A percentile compares a stretch with the other conserved stretches of the same genome.
Evolutionary conservation across 2,329 filamentous ascomycete species (phyloP).

Genomic region (Diaporthe ampelina): DNA sequence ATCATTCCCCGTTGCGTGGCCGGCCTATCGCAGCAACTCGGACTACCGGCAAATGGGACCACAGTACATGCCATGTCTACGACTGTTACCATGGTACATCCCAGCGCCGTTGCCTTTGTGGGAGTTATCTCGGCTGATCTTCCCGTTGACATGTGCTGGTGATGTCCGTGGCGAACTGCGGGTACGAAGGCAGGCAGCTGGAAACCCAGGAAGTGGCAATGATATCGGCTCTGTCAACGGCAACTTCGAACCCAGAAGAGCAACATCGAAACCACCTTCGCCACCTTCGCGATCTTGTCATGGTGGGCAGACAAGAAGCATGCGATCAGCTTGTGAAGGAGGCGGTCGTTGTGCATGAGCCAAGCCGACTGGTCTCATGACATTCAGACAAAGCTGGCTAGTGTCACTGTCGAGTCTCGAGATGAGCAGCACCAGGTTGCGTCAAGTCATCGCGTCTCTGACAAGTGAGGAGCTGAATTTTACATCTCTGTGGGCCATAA

Average conservation of each 20-base stretch:
- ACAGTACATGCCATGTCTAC: not conserved
- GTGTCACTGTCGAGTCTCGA: not conserved
- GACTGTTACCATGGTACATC: not conserved
- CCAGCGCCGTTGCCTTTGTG: not conserved
- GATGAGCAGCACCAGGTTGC: not conserved
- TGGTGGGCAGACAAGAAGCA: not conserved
- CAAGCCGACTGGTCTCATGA: slow-evolving; percentile 10
- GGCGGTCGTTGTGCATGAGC: not conserved
- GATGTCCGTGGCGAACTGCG: not conserved
- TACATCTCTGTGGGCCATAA: not conserved
- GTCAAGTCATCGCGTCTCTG: not conserved
- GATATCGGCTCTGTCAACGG: not conserved
- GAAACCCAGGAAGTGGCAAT: not conserved
- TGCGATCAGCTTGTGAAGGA: not conserved
- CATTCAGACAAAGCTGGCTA: not conserved
- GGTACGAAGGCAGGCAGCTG: not conserved
- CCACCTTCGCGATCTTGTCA: not conserved
- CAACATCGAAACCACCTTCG: not conserved
- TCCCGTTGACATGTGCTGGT: not conserved
- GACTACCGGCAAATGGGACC: not conserved
- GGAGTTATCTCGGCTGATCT: slow-evolving; percentile 1
- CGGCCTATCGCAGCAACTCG: not conserved
- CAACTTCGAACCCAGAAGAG: not conserved
- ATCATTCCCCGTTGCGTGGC: not conserved
- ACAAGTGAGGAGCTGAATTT: not conserved